Evolutionary conservation across 2,329 filamentous ascomycete genomes (phyloP), one percentile per base, ranked within the genome.

Genomic region (Pseudocercospora cruenta): DNA sequence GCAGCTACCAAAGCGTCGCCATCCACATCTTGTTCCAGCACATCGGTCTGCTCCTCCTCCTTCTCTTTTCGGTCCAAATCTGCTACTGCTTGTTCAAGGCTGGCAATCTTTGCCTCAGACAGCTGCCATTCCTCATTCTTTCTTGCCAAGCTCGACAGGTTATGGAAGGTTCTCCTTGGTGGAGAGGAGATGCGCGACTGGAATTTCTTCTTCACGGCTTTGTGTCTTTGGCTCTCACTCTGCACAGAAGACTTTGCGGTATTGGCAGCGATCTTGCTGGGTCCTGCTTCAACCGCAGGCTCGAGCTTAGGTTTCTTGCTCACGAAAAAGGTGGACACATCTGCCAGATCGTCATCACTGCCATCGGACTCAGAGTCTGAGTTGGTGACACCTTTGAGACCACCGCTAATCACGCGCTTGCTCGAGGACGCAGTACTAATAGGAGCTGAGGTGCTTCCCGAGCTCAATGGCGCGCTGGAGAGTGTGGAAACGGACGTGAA

Each of bases 381-480:
- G 36, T 78, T 75, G 9, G 72, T 84, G 47, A 94, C 81, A 2
- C 84, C 76, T 63, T 83, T 78, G 61, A 82, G 76, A 2, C 86
- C 86, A 71, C 84, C 80, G 65, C 66, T 66, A 63, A 90, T 80
- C 12, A 87, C 65, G 16, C 80, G 76, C 78, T 71, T 87, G 82
- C 76, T 87, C 81, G 65, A 82, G 80, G 58, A 77, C 43, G 60
- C 58, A 9, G 67, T 66, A 47, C 64, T 69, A 53, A 66, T 49
- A 19, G 60, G 57, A 8, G 47, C 43, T 21, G 70, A 66, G 6
- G 63, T 19, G 33, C 28, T 54, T 65, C 69, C 70, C 14, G 72
- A 76, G 68, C 71, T 74, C 28, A 72, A 39, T 8, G 73, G 73
- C 4, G 73, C 63, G 28, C 69, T 75, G 0, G 77, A 76, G 3